These are phyloP conservation scores for Eucalyptus erythrocorys DNA, from an alignment of 345 rosid genomes.

Conservation along the genomic window DNA sequence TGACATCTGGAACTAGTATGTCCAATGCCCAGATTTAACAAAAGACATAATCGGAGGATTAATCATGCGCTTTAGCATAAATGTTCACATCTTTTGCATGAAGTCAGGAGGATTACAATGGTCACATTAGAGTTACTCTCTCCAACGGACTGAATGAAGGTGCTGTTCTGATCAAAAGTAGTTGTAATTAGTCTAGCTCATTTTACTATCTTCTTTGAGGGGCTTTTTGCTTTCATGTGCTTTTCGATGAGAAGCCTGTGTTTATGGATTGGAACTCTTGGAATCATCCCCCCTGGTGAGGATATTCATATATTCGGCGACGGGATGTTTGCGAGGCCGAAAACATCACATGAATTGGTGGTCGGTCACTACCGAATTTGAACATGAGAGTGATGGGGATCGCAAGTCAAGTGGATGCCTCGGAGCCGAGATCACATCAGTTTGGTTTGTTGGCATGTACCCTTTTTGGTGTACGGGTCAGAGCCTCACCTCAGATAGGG, in stretches of 20 bases:
- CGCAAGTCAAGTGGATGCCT: not conserved
- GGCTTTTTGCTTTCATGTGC: not conserved
- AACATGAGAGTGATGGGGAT: not conserved
- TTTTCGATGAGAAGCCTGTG: not conserved
- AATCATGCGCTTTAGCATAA: not conserved
- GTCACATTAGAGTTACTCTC: not conserved
- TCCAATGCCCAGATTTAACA: not conserved
- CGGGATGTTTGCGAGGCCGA: not conserved
- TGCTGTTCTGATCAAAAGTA: not conserved
- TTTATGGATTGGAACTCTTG: not conserved
- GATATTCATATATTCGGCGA: not conserved
- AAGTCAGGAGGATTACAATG: not conserved
- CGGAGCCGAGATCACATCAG: not conserved
- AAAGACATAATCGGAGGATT: not conserved
- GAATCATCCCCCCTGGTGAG: not conserved
- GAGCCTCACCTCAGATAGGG: not conserved
- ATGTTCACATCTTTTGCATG: not conserved
- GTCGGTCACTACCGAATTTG: not conserved
- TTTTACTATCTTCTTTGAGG: not conserved
- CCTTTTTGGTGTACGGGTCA: not conserved
- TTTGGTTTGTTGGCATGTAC: not conserved
- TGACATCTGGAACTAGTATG: not conserved
- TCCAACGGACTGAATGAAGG: not conserved
- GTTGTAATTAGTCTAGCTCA: not conserved
- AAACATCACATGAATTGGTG: not conserved